Percentiles rank a stretch among this genome's conserved stretches.
phyloP scores from a whole-genome alignment of 208 protist genomes.

The Crithidia bombi region DNA sequence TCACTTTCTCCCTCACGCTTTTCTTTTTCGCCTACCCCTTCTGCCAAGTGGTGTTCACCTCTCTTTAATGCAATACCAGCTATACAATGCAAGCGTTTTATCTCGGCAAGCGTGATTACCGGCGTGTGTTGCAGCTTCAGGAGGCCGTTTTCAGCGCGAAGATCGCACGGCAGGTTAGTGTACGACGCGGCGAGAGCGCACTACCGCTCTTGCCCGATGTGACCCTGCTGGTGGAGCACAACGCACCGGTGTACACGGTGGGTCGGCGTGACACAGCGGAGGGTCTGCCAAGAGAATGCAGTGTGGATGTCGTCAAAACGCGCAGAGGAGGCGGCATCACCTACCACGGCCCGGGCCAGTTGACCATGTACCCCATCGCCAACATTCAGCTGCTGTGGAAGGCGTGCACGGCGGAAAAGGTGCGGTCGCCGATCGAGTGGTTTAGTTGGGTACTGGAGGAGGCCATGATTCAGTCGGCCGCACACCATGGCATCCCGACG shows the following conservation, averaged over 20 bases:
- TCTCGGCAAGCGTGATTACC: constrained; percentile 62
- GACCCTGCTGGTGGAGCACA: constrained; percentile 80
- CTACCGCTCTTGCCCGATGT: constrained; percentile 55
- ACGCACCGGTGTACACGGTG: constrained; percentile 82
- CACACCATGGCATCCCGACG: constrained; percentile 58
- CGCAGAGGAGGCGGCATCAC: constrained; percentile 85
- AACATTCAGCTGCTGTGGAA: constrained; percentile 82
- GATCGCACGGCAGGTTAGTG: constrained; percentile 54
- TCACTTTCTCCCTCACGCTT: constrained; percentile 7
- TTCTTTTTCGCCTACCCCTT: constrained; percentile 10
- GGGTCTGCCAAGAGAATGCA: constrained; percentile 46
- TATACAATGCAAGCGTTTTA: constrained; percentile 74
- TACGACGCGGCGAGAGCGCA: constrained; percentile 39
- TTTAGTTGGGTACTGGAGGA: constrained; percentile 80
- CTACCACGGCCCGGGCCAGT: constrained; percentile 87
- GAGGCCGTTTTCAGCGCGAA: constrained; percentile 71
- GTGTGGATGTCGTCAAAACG: constrained; percentile 71
- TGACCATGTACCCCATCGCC: constrained; percentile 87
- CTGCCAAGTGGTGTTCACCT: no score
- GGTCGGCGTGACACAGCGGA: constrained; percentile 77
- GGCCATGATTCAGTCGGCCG: constrained; percentile 70
- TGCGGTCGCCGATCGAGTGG: constrained; percentile 85
- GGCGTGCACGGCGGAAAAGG: constrained; percentile 50
- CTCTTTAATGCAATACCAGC: no score
- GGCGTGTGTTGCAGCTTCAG: constrained; percentile 66